A percentile compares a stretch with the other conserved stretches of the same genome.
phyloP scores from a whole-genome alignment of 306 rosid species.

The Begonia fuchsioides region DNA sequence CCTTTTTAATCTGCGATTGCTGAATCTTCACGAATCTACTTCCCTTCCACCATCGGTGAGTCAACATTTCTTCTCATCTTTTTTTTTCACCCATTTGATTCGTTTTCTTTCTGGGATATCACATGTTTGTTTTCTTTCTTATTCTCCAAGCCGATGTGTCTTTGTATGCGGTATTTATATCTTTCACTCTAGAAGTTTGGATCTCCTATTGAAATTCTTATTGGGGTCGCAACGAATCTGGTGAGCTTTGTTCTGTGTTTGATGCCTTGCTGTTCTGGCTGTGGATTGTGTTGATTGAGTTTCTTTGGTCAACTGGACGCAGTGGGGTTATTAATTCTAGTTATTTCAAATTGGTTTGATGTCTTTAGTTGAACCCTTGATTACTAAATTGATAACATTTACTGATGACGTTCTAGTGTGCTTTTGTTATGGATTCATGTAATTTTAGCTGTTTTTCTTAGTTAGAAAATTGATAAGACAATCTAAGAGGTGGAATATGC shows the following conservation, averaged over 20 bases:
- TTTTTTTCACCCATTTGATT: neutral
- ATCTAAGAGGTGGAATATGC: too few relatives aligned
- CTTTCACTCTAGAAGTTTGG: neutral
- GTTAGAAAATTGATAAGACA: too few relatives aligned
- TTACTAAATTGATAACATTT: too few relatives aligned
- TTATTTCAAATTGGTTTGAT: too few relatives aligned
- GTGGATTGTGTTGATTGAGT: neutral
- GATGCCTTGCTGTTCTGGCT: neutral
- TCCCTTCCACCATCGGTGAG: neutral
- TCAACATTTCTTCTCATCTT: neutral
- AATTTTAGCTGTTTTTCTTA: too few relatives aligned
- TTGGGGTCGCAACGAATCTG: neutral
- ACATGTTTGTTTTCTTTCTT: neutral
- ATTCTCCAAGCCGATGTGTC: too few relatives aligned
- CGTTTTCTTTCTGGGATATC: neutral
- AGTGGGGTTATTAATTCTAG: too few relatives aligned
- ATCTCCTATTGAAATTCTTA: neutral
- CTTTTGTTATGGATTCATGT: too few relatives aligned
- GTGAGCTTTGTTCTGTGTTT: neutral
- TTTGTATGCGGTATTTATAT: too few relatives aligned
- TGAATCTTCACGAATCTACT: neutral
- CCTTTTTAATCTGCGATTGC: neutral
- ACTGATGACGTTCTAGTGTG: too few relatives aligned
- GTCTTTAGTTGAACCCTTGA: too few relatives aligned
- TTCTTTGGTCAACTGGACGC: too few relatives aligned